Evolutionary conservation across 108 stramenopile species (phyloP), one percentile per base, ranked within the genome.

Genomic region (Mediolabrus comicus): DNA sequence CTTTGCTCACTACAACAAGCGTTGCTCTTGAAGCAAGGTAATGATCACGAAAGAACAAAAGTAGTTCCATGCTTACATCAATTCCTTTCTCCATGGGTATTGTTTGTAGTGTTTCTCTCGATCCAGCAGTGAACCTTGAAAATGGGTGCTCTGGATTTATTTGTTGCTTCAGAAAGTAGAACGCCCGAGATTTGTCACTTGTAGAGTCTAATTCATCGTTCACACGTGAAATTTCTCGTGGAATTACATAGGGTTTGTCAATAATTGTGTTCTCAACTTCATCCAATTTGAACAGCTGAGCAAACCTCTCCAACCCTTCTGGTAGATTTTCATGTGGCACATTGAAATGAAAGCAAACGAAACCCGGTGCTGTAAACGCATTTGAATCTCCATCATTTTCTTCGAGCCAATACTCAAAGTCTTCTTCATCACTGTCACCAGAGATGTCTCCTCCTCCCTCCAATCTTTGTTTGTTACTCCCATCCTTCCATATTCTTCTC

Each of bases 271-370:
- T 64, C 32, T 74, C 58, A 22, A 90, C 65, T 29, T 67, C 64
- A 30, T 79, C 61, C 41, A 78, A 43, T 0, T 58, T 43, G 66
- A 90, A 90, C 6, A 90, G 56, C 9, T 46, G 51, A 25, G 88
- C 68, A 59, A 92, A 92, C 4, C 85, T 70, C 38, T 87, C 71
- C 41, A 92, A 54, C 3, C 83, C 86, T 51, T 85, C 86, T 36
- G 72, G 74, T 1, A 90, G 63, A 1, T 62, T 79, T 24, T 80
- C 84, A 30, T 67, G 59, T 12, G 78, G 83, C 16, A 59, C 58
- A 53, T 61, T 78, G 55, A 88, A 89, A 65, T 92, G 91, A 75
- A 88, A 92, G 56, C 91, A 92, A 11, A 89, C 91, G 56, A 79
- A 80, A 32, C 83, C 87, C 31, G 84, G 83, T 22, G 84, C 88